Percentiles rank a stretch among this genome's conserved stretches.
These are phyloP conservation scores for Decorospora gaudefroyi DNA, from an alignment of 2,329 filamentous ascomycete genomes.

Conservation along the genomic window DNA sequence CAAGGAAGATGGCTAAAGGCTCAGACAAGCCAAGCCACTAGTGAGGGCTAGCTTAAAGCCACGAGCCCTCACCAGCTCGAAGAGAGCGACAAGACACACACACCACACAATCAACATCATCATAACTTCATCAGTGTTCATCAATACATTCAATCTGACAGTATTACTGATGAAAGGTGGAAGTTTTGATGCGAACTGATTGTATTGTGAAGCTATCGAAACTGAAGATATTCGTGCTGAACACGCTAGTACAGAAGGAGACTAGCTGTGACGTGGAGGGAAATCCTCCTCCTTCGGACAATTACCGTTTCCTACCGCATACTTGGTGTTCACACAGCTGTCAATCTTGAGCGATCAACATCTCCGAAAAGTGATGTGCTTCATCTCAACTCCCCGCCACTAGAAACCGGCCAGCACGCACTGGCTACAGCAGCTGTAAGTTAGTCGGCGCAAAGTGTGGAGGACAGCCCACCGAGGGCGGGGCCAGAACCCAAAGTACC, in stretches of 20 bases:
- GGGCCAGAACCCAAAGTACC: background rate
- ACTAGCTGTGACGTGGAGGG: background rate
- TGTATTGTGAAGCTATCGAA: background rate
- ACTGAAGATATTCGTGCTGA: background rate
- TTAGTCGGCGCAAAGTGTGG: background rate
- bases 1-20: too few species aligned
- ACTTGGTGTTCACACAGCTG: background rate
- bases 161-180: background rate
- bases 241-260: background rate
- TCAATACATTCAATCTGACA: too few species aligned
- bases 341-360: background rate
- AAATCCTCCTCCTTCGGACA: background rate
- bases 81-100: too few species aligned
- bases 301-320: background rate
- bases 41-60: too few species aligned
- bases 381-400: background rate
- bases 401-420: background rate
- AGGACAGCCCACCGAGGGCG: background rate
- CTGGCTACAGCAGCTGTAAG: slow-evolving; percentile 1
- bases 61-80: too few species aligned
- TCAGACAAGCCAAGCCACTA: too few species aligned
- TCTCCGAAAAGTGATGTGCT: background rate
- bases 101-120: too few species aligned
- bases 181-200: background rate
- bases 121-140: too few species aligned